These are phyloP conservation scores for Silene conica DNA, from an alignment of 148 eudicot species.

Conservation along the genomic window DNA sequence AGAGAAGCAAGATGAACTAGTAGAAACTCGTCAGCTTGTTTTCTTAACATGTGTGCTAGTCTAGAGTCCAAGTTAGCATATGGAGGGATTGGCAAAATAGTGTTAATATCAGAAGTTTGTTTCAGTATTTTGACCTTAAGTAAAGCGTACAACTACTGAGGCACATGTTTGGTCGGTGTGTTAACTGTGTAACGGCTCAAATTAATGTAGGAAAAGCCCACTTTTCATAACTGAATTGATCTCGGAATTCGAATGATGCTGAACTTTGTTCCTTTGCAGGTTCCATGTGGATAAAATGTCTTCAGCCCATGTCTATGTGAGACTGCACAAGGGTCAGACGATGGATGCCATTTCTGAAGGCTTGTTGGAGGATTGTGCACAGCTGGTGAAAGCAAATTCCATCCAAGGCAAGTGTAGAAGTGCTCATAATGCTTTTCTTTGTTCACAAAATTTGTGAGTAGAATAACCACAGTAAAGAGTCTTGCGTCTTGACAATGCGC, in stretches of 20 bases:
- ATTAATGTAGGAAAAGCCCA: not conserved
- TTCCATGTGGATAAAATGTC: conserved; percentile 99
- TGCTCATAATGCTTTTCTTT: not conserved
- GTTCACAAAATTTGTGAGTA: not conserved
- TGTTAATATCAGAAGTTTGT: not conserved
- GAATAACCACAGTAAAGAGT: conserved; percentile 5
- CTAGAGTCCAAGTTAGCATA: not conserved
- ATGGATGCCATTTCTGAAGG: conserved; percentile 93
- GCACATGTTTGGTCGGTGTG: not conserved
- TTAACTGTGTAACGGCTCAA: not conserved
- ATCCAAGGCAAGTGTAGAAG: conserved; percentile 58
- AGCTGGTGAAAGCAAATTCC: conserved; percentile 92
- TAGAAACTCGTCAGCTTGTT: not conserved
- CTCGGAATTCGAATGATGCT: not conserved
- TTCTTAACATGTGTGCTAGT: not conserved
- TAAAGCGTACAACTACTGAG: not conserved
- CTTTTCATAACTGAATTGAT: conserved; percentile 10
- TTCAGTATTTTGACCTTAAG: not conserved
- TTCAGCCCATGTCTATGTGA: conserved; percentile 95
- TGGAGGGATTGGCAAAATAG: not conserved
- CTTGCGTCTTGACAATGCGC: conserved; percentile 8
- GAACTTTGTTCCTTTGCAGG: conserved; percentile 40
- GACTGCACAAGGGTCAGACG: conserved; percentile 84
- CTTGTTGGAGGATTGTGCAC: conserved; percentile 88
- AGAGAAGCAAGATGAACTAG: not conserved